phyloP scores from a whole-genome alignment of 1,284 basidiomycete species.

The Cutaneotrichosporon curvatum region DNA sequence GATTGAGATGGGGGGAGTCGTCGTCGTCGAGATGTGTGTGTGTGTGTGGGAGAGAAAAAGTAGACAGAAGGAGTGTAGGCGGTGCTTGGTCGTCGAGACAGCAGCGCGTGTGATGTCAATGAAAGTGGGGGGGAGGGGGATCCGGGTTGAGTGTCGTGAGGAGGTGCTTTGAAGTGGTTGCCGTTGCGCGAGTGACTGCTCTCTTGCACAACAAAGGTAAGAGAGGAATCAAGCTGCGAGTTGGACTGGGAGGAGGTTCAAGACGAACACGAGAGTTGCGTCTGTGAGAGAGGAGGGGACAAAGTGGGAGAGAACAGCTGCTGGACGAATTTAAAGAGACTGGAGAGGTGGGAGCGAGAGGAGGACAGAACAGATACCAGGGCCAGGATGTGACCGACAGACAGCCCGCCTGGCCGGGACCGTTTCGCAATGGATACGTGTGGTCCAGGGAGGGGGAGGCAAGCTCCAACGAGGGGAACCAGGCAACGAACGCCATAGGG shows the following conservation, averaged over 20 bases:
- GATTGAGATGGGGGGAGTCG: not conserved
- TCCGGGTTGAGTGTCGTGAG: too few relatives aligned
- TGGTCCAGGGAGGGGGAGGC: slow-evolving; percentile 8
- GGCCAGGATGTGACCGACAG: slow-evolving; percentile 2
- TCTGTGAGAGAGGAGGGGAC: slow-evolving; percentile 3
- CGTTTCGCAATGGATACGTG: slow-evolving; percentile 17
- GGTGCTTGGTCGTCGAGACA: slow-evolving; percentile 1
- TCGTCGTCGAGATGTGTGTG: too few relatives aligned
- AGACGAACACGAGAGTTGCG: not conserved
- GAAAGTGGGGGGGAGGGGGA: too few relatives aligned
- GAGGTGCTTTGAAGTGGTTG: too few relatives aligned
- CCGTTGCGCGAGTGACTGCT: too few relatives aligned
- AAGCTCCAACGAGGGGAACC: not conserved
- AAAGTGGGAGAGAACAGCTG: slow-evolving; percentile 1
- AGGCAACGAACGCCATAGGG: slow-evolving; percentile 6
- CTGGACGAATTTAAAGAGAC: slow-evolving; percentile 12
- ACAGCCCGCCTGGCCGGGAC: slow-evolving; percentile 11
- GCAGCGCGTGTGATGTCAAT: not conserved
- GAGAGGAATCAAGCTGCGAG: too few relatives aligned
- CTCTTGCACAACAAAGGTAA: too few relatives aligned
- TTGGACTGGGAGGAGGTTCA: too few relatives aligned
- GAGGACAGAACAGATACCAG: not conserved
- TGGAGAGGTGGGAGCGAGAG: slow-evolving; percentile 5
- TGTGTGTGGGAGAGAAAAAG: too few relatives aligned
- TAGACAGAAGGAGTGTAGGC: not conserved